A percentile compares a stretch with the other conserved stretches of the same genome.
Evolutionary conservation across 2,329 filamentous ascomycete genomes (phyloP).

Genomic region (Aureobasidium uvarum): DNA sequence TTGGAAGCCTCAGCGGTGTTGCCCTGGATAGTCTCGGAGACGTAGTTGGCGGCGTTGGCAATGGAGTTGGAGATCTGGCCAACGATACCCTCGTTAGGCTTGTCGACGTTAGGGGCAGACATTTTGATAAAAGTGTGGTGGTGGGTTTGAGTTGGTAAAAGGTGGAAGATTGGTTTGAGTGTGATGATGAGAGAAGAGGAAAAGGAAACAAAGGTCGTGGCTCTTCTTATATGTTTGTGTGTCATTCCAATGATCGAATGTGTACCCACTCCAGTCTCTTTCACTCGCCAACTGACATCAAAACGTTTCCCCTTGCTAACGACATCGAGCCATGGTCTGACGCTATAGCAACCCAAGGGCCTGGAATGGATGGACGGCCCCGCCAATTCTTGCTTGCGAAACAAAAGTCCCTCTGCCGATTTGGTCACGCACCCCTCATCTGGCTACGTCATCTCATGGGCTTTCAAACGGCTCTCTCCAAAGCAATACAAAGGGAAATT

Average conservation of each 20-base stretch:
- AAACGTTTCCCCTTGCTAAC: conserved; percentile 24
- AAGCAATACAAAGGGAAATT: conserved; percentile 8
- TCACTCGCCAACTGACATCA: conserved; percentile 17
- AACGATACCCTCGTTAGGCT: conserved; percentile 47
- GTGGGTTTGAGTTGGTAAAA: conserved; percentile 26
- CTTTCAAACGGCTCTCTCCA: neutral
- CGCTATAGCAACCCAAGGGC: conserved; percentile 12
- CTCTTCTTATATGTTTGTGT: conserved; percentile 23
- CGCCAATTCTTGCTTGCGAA: conserved; percentile 24
- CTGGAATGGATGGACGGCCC: conserved; percentile 21
- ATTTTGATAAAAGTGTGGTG: conserved; percentile 37
- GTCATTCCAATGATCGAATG: conserved; percentile 24
- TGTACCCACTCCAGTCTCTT: conserved; percentile 4
- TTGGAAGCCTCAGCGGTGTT: conserved; percentile 58
- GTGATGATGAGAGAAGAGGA: conserved; percentile 22
- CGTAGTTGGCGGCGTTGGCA: conserved; percentile 65
- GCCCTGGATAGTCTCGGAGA: conserved; percentile 63
- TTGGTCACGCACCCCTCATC: conserved; percentile 23
- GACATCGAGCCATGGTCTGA: conserved; percentile 22
- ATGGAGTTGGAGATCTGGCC: conserved; percentile 31
- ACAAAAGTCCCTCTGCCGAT: neutral
- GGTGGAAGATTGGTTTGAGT: conserved; percentile 6
- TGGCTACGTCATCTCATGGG: conserved; percentile 7
- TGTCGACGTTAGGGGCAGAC: conserved; percentile 47
- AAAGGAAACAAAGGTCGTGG: neutral